phyloP scores from a whole-genome alignment of 2,329 filamentous ascomycete species.

The Phoma herbarum region DNA sequence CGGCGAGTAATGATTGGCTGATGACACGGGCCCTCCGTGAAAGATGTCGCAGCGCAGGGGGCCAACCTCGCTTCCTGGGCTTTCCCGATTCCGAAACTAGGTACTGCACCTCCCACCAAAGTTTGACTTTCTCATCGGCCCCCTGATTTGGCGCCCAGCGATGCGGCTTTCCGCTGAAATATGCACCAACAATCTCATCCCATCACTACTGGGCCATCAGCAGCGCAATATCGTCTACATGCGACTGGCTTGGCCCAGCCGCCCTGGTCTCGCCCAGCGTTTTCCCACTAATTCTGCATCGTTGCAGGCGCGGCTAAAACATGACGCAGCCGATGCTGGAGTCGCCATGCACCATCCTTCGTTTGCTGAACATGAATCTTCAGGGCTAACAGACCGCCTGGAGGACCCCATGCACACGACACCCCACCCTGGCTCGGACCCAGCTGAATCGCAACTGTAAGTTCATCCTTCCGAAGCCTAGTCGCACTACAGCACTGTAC shows the following conservation, averaged over 20 bases:
- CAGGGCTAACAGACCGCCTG: constrained; percentile 47
- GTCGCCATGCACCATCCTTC: constrained; percentile 38
- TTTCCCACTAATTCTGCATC: constrained; percentile 34
- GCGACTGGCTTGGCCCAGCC: constrained; percentile 29
- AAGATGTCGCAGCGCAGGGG: constrained; percentile 29
- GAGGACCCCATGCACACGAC: constrained; percentile 45
- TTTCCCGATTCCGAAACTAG: constrained; percentile 38
- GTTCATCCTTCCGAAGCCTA: constrained; percentile 35
- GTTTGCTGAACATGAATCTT: constrained; percentile 37
- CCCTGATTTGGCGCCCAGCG: constrained; percentile 36
- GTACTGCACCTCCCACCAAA: constrained; percentile 36
- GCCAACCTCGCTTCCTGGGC: constrained; percentile 32
- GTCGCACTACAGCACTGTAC: constrained; percentile 43
- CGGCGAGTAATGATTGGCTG: constrained; percentile 23
- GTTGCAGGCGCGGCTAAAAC: constrained; percentile 45
- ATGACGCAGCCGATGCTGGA: constrained; percentile 34
- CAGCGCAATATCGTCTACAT: constrained; percentile 23
- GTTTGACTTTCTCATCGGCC: constrained; percentile 31
- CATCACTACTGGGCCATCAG: constrained; percentile 11
- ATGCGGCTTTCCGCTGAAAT: constrained; percentile 30
- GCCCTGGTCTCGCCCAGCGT: constrained; percentile 30
- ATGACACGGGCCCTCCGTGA: constrained; percentile 14
- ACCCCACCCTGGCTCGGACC: constrained; percentile 36
- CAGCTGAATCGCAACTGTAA: constrained; percentile 48
- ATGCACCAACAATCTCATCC: constrained; percentile 27